Evolutionary conservation across 1,284 basidiomycete species (phyloP).

Genomic region (Golubevia pallescens): DNA sequence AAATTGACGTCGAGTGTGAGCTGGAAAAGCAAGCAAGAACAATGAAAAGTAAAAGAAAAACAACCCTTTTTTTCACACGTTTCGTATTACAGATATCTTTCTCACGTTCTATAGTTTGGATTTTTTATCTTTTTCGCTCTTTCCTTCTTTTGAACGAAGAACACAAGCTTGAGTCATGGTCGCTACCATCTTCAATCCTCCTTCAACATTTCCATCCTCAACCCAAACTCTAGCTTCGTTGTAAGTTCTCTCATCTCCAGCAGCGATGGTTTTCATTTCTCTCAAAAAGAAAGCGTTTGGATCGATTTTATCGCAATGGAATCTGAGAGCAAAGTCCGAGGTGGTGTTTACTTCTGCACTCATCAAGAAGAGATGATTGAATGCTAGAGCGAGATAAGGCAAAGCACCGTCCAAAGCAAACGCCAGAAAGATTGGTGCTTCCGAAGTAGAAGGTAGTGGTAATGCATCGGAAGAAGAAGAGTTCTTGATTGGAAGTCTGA

Average conservation of each 20-base stretch:
- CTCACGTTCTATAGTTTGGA: background rate
- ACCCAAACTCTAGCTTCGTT: constrained; percentile 32
- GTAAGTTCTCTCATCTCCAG: constrained; percentile 35
- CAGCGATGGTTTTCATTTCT: constrained; percentile 32
- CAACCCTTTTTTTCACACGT: too few relatives aligned
- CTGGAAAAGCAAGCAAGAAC: too few relatives aligned
- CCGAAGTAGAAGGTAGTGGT: background rate
- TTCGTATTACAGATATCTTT: too few relatives aligned
- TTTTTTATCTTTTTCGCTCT: background rate
- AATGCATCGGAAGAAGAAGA: background rate
- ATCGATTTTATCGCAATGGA: constrained; percentile 29
- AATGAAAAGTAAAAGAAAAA: too few relatives aligned
- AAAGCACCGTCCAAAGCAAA: constrained; percentile 42
- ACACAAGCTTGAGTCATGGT: constrained; percentile 36
- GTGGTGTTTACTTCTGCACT: constrained; percentile 25
- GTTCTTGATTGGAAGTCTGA: background rate
- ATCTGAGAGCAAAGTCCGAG: constrained; percentile 44
- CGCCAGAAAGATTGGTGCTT: constrained; percentile 13
- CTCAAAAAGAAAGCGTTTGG: constrained; percentile 33
- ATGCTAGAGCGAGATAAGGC: constrained; percentile 34
- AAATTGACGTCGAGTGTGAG: too few relatives aligned
- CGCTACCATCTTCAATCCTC: constrained; percentile 16
- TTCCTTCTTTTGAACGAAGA: constrained; percentile 13
- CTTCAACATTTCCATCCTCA: constrained; percentile 9
- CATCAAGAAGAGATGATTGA: constrained; percentile 15